phyloP scores from a whole-genome alignment of 805 yeast species.

The Yamadazyma phyllophila region DNA sequence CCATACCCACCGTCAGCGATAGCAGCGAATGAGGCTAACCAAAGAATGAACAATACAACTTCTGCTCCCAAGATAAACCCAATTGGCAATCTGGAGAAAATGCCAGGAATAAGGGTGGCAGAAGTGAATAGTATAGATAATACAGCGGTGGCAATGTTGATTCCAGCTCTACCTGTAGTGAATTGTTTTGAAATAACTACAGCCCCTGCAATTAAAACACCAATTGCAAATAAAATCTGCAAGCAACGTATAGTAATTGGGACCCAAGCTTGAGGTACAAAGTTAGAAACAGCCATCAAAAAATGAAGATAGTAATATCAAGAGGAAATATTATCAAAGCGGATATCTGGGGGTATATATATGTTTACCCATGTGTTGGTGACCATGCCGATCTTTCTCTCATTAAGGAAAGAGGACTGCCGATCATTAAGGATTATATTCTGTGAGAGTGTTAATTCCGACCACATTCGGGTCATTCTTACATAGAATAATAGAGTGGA shows the following conservation, averaged over 20 bases:
- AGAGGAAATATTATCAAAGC: neutral
- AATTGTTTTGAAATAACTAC: slow-evolving; percentile 7
- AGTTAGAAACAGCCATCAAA: neutral
- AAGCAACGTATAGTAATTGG: slow-evolving; percentile 8
- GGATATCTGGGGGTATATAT: neutral
- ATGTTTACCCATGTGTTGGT: neutral
- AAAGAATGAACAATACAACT: slow-evolving; percentile 17
- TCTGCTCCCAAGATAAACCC: slow-evolving; percentile 16
- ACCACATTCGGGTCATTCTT: neutral
- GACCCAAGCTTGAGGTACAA: slow-evolving; percentile 3
- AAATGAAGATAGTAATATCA: neutral
- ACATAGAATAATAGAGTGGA: neutral
- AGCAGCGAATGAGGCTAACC: slow-evolving; percentile 23
- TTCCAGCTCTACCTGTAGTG: slow-evolving; percentile 11
- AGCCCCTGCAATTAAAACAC: slow-evolving; percentile 18
- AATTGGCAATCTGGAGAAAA: slow-evolving; percentile 12
- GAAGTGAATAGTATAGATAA: slow-evolving; percentile 12
- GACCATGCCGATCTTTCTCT: neutral
- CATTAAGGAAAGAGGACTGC: neutral
- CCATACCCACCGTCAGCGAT: slow-evolving; percentile 20
- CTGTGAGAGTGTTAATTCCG: neutral
- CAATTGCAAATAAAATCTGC: slow-evolving; percentile 17
- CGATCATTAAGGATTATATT: neutral
- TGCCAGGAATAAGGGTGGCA: slow-evolving; percentile 10
- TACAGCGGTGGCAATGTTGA: slow-evolving; percentile 13